These are phyloP conservation scores for Nemania sp. DNA, from an alignment of 2,329 filamentous ascomycete genomes.

Conservation along the genomic window DNA sequence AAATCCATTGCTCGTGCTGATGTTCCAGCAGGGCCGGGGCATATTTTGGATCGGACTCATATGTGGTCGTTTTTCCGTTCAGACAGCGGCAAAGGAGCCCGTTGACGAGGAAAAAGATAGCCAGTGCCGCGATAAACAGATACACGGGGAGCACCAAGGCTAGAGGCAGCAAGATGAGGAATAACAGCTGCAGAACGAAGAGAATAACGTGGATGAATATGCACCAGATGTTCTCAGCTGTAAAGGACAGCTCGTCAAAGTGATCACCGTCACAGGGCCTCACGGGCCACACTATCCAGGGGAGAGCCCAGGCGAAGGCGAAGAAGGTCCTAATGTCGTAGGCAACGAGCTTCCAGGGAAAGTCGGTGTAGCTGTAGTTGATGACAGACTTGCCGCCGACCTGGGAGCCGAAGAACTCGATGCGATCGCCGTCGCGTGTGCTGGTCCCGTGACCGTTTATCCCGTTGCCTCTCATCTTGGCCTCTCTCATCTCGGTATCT, in stretches of 20 bases:
- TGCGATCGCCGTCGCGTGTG: constrained; percentile 35
- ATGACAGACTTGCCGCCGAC: constrained; percentile 61
- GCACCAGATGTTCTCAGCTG: constrained; percentile 58
- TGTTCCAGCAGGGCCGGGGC: constrained; percentile 54
- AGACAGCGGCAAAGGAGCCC: constrained; percentile 55
- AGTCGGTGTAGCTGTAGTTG: constrained; percentile 65
- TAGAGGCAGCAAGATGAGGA: constrained; percentile 63
- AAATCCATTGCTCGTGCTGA: constrained; percentile 75
- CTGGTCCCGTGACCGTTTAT: constrained; percentile 12
- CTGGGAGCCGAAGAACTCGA: constrained; percentile 62
- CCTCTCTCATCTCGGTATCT: no score
- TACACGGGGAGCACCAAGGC: constrained; percentile 55
- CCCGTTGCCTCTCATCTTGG: neutral
- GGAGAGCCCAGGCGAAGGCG: constrained; percentile 59
- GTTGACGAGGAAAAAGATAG: constrained; percentile 55
- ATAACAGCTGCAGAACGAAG: constrained; percentile 60
- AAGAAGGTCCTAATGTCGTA: constrained; percentile 62
- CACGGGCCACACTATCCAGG: constrained; percentile 65
- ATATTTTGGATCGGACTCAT: constrained; percentile 58
- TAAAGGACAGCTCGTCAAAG: constrained; percentile 68
- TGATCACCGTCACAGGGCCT: constrained; percentile 54
- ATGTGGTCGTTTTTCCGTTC: constrained; percentile 57
- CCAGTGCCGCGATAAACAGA: constrained; percentile 47
- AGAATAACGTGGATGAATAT: constrained; percentile 64
- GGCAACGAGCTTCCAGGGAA: constrained; percentile 54